Evolutionary conservation across 164 flowering plant species (phyloP), one percentile per base, ranked within the genome.

Genomic region (Kalanchoe fedtschenkoi): DNA sequence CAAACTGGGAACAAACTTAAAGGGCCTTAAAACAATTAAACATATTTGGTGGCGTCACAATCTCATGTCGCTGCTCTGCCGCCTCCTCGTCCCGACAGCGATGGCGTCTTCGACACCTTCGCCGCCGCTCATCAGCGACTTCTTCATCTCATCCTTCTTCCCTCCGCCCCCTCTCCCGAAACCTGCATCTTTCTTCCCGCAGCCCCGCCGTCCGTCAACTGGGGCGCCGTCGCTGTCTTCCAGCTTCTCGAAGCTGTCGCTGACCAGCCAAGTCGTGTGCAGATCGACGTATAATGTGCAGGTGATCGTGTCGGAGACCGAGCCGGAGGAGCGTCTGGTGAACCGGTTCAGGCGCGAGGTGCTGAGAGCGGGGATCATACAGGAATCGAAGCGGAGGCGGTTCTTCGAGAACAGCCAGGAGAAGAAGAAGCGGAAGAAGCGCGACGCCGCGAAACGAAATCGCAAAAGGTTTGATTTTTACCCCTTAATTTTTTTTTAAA

Each of bases 401-500:
- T 80, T 46, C 62, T 74, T 60, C 43, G 95, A 87, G 83, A 83
- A 78, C 55, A 78, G 63, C 60, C 87, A 82, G 70, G 95, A 82
- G 0, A 73, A 81, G 78, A 78, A 62, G 80, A 85, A 87, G 73
- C 80, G 95, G 32, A 85, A 65, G 75, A 16, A 65, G 4, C 80
- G 83, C 32, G 91, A 88, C 34, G 87, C 86, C 65, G 86, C 89
- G 41, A 85, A 70, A 74, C 87, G 85, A 34, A 88, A 83, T 66
- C 74, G 76, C 10, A 67, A 75, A 64, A 78, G 91, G 79, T 77
- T 24, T 69, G 5, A 17, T 69, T 66, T 39, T n/a, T n/a, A n/a
- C n/a, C n/a, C n/a, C n/a, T n/a, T n/a, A n/a, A n/a, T n/a, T n/a
- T n/a, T n/a, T n/a, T 35, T 9, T 43, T 17, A 3, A 2, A 11